These are phyloP conservation scores for Clavispora phyllophila DNA, from an alignment of 805 yeast species.

Conservation along the genomic window DNA sequence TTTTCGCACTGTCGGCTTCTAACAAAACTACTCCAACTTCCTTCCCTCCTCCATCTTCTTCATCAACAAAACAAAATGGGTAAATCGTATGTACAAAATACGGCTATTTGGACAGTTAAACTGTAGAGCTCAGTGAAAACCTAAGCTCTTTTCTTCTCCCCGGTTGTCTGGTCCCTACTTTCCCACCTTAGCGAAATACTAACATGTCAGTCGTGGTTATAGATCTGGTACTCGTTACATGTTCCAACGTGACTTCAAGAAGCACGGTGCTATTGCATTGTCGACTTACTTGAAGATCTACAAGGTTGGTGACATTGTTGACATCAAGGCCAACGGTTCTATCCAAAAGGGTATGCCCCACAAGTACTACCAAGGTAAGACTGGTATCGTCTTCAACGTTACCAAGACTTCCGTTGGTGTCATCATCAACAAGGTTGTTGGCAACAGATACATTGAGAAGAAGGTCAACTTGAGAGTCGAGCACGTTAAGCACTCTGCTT, in stretches of 20 bases:
- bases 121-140: not conserved
- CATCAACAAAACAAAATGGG: constrained; percentile 22
- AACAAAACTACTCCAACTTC: constrained; percentile 5
- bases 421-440: constrained; percentile 96
- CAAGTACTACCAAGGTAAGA: constrained; percentile 99
- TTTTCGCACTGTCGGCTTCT: constrained; percentile 10
- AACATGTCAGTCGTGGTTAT: constrained; percentile 75
- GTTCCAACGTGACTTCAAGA: constrained; percentile 99
- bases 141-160: not conserved
- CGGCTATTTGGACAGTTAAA: not conserved
- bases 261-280: constrained; percentile 91
- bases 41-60: constrained; percentile 8
- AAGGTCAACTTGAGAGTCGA: constrained; percentile 98
- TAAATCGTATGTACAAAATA: constrained; percentile 22
- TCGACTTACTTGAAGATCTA: constrained; percentile 96
- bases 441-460: constrained; percentile 98
- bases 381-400: constrained; percentile 98
- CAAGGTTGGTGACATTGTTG: constrained; percentile 99
- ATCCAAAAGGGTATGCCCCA: constrained; percentile 99
- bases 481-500: constrained; percentile 99
- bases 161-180: not conserved
- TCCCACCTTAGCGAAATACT: constrained; percentile 13
- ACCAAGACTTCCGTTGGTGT: constrained; percentile 99
- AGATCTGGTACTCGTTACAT: constrained; percentile 99
- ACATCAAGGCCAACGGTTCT: constrained; percentile 98